Conservation (phyloP, 441 rosid species). For the Caryocar brasiliense region DNA sequence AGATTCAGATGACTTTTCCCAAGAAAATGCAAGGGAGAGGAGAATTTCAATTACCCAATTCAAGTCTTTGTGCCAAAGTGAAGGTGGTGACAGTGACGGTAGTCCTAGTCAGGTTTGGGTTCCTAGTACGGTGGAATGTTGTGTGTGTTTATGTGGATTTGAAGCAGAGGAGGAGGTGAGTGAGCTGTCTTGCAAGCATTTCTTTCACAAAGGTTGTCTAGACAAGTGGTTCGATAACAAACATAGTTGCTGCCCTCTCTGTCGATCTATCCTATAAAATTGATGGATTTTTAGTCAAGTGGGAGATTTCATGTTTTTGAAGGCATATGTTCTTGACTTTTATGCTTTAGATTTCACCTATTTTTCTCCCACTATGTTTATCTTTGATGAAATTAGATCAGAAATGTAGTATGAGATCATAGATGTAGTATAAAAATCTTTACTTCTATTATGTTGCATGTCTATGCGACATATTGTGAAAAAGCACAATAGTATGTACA, state of each 20-base stretch:
- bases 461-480: no score
- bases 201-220: conserved; percentile 63
- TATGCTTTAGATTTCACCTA: neutral
- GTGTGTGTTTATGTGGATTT: conserved; percentile 73
- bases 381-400: no score
- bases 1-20: conserved; percentile 14
- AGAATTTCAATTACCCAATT: conserved; percentile 49
- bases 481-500: no score
- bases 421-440: no score
- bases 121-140: conserved; percentile 33
- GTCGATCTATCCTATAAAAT: conserved; percentile 49
- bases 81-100: neutral
- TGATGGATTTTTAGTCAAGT: neutral
- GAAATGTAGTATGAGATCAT: no score
- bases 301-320: neutral
- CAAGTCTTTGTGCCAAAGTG: conserved; percentile 30
- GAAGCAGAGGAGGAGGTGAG: conserved; percentile 73
- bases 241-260: conserved; percentile 64
- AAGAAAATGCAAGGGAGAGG: conserved; percentile 23
- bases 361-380: neutral
- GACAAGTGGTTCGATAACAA: conserved; percentile 64
- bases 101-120: neutral
- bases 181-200: conserved; percentile 78
- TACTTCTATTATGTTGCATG: no score
- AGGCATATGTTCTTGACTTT: neutral